Evolutionary conservation across 2,329 filamentous ascomycete genomes (phyloP).

Genomic region (Pyrenophora tritici-repentis): DNA sequence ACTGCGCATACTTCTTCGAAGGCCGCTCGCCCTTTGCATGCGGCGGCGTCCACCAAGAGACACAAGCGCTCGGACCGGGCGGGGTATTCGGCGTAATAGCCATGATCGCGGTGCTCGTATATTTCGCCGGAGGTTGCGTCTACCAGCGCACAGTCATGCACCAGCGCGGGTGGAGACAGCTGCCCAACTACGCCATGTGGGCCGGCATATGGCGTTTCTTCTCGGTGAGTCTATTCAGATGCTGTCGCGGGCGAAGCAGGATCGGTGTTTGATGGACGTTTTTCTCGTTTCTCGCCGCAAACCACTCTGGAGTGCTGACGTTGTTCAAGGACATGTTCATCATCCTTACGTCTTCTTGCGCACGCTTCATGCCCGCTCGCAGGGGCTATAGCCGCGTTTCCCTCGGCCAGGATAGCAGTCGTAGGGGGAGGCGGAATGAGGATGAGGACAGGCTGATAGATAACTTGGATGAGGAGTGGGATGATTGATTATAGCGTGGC

Average conservation of each 20-base stretch:
- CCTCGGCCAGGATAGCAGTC: conserved; percentile 51
- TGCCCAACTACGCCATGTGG: conserved; percentile 95
- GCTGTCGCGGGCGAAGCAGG: conserved; percentile 3
- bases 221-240: conserved; percentile 61
- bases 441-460: conserved; percentile 95
- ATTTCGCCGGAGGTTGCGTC: conserved; percentile 88
- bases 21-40: conserved; percentile 85
- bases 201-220: conserved; percentile 83
- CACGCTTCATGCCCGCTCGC: conserved; percentile 66
- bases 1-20: conserved; percentile 96
- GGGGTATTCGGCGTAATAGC: conserved; percentile 87
- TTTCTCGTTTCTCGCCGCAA: background rate
- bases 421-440: conserved; percentile 60
- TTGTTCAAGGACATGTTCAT: conserved; percentile 62
- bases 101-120: conserved; percentile 79
- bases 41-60: conserved; percentile 66
- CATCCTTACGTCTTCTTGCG: conserved; percentile 71
- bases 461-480: conserved; percentile 96
- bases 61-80: conserved; percentile 66
- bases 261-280: conserved; percentile 3
- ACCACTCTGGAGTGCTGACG: conserved; percentile 17
- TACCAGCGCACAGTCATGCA: conserved; percentile 96
- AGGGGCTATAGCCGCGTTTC: conserved; percentile 71
- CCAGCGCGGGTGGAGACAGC: conserved; percentile 90
- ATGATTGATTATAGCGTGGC: conserved; percentile 59